Base-by-base conservation (phyloP, 2,329 filamentous ascomycete genomes). In the Diaporthe sp. region DNA sequence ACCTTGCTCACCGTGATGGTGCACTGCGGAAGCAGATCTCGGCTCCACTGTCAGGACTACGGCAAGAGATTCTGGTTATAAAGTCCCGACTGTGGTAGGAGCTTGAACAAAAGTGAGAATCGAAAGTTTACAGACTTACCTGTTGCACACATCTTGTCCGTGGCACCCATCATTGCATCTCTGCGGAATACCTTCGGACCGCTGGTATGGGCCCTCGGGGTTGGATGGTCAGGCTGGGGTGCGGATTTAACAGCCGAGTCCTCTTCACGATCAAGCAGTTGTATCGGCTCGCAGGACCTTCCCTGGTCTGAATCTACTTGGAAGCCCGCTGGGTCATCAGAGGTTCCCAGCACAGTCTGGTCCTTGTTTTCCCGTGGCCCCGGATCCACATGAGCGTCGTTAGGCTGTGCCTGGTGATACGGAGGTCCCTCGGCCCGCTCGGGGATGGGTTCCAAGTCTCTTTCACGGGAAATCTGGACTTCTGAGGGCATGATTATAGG, bases 1-100 rank as follows among this genome's bases (percentile, higher is more conserved):
- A 91, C 90, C 90, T 86, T 94, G 91, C 79, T 91, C 88, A 72
- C 92, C 92, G 78, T 94, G 92, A 78, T 95, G 93, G 77, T 93
- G 92, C 30, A 95, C 86, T 8, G 89, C 88, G 0, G 91, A 91
- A 3, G 87, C 83, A 38, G 90, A 90, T 70, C 89, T 87, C 9
- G 92, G 91, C 77, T 90, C 89, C 2, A 92, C 89, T 52, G 91
- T 89, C 82, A 93, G 87, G 13, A 93, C 89, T 90, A 77, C 72
- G 69, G 61, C 71, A 76, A 60, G 40, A 33, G 57, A 40, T 74
- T 75, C 76, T 74, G 74, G 78, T 83, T 78, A 80, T 76, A 75
- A 75, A 66, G 52, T 70, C 66, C 64, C 73, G 73, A 76, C 73
- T 55, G 52, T 30, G 30, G 15, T 22, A 70, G 66, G 69, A 66